phyloP scores from a whole-genome alignment of 345 rosid species.

The Balakata baccata region DNA sequence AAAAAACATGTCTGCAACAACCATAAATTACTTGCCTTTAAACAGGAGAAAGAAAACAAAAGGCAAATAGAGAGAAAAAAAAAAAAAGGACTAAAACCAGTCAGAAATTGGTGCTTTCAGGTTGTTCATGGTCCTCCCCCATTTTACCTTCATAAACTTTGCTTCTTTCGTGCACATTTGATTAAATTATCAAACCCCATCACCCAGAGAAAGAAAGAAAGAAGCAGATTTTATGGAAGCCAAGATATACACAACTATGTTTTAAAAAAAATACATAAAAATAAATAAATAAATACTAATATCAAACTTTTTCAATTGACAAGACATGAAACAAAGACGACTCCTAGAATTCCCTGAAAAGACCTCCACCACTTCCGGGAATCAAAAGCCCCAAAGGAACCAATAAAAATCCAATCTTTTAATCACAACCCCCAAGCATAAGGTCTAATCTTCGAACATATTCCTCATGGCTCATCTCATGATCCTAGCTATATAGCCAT shows the following conservation, averaged over 20 bases:
- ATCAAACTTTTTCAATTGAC: conserved; percentile 12
- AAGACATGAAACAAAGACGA: conserved; percentile 31
- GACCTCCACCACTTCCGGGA: conserved; percentile 24
- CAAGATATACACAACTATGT: too few relatives aligned
- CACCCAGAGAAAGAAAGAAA: too few relatives aligned
- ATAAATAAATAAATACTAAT: too few relatives aligned
- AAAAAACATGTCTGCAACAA: conserved; percentile 13
- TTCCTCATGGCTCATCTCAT: background rate
- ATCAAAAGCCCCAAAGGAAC: conserved; percentile 14
- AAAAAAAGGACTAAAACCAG: background rate
- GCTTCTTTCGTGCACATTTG: conserved; percentile 10
- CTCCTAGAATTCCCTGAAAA: conserved; percentile 26
- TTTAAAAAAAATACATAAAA: too few relatives aligned
- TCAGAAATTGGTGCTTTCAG: background rate
- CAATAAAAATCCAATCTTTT: conserved; percentile 1
- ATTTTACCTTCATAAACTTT: too few relatives aligned
- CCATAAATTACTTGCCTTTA: conserved; percentile 18
- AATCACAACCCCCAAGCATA: background rate
- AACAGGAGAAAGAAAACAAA: conserved; percentile 7
- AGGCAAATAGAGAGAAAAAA: background rate
- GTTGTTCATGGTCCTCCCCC: too few relatives aligned
- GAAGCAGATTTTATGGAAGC: too few relatives aligned
- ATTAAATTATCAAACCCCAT: background rate
- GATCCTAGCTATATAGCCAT: too few relatives aligned
- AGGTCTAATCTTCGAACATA: background rate